Percentiles rank a stretch among this genome's conserved stretches.
Conservation (phyloP, 306 rosid genomes). For the Gastrolobium bilobum region DNA sequence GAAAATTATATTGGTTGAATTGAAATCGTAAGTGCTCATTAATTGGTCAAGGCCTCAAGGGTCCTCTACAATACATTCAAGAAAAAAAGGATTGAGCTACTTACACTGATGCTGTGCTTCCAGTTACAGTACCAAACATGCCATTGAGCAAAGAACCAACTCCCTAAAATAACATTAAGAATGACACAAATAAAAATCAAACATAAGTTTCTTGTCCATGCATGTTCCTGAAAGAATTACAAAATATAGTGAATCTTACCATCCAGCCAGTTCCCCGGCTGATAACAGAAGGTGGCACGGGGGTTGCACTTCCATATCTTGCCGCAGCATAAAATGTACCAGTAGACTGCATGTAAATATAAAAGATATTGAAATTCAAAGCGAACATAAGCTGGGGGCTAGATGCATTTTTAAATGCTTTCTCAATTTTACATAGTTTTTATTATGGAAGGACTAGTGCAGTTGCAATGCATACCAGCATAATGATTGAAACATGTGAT, state of each 20-base stretch:
- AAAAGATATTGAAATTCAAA: conserved; percentile 25
- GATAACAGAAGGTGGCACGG: conserved; percentile 82
- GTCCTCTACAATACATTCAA: not conserved
- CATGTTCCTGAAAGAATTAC: not conserved
- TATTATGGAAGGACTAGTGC: not conserved
- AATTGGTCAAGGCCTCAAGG: not conserved
- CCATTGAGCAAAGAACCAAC: conserved; percentile 72
- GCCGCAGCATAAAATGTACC: conserved; percentile 84
- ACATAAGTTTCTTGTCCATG: not conserved
- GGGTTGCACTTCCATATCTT: conserved; percentile 86
- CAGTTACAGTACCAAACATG: conserved; percentile 73
- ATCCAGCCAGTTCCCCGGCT: conserved; percentile 89
- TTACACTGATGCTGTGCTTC: conserved; percentile 82
- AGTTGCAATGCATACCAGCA: not conserved
- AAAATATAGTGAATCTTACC: conserved; percentile 56
- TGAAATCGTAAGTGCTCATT: not conserved
- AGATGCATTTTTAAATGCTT: not conserved
- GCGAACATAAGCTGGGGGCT: not conserved
- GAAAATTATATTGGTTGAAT: not conserved
- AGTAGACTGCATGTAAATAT: conserved; percentile 64
- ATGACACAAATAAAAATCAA: not conserved
- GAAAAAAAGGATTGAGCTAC: conserved; percentile 15
- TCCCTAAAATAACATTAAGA: conserved; percentile 63
- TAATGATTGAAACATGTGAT: not conserved
- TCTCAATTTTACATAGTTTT: too few species aligned